A percentile compares a stretch with the other conserved stretches of the same genome.
phyloP scores from a whole-genome alignment of 345 rosid genomes.

The Dipteronia dyeriana region DNA sequence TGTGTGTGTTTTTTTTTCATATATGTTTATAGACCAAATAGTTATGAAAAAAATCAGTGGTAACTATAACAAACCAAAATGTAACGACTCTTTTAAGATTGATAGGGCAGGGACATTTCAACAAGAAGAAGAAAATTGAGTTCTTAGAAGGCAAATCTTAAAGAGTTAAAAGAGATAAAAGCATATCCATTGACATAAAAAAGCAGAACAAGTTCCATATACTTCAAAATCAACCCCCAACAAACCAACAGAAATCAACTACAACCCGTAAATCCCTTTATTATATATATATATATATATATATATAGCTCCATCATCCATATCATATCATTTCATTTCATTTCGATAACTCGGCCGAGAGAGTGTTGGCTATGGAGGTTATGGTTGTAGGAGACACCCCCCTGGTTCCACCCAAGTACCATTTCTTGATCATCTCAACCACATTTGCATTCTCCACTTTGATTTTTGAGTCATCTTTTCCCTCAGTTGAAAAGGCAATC shows the following conservation, averaged over 20 bases:
- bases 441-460: conserved; percentile 74
- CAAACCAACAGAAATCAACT: background rate
- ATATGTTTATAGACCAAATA: too few species aligned
- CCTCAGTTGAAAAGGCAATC: conserved; percentile 62
- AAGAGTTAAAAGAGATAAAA: background rate
- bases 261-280: background rate
- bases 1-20: too few species aligned
- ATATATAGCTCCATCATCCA: conserved; percentile 22
- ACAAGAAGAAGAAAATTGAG: background rate
- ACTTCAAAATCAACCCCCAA: background rate
- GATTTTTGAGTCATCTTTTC: conserved; percentile 63
- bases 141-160: background rate
- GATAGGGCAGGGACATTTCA: background rate
- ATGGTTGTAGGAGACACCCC: conserved; percentile 75
- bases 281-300: background rate
- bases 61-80: too few species aligned
- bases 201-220: background rate
- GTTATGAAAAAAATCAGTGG: too few species aligned
- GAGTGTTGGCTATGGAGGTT: conserved; percentile 50
- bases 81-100: background rate
- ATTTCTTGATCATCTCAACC: conserved; percentile 74
- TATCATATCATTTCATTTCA: conserved; percentile 17
- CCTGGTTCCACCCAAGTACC: conserved; percentile 83
- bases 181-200: background rate
- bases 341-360: conserved; percentile 51